Evolutionary conservation across 1,284 basidiomycete species (phyloP).

Genomic region (Puccinia horiana): DNA sequence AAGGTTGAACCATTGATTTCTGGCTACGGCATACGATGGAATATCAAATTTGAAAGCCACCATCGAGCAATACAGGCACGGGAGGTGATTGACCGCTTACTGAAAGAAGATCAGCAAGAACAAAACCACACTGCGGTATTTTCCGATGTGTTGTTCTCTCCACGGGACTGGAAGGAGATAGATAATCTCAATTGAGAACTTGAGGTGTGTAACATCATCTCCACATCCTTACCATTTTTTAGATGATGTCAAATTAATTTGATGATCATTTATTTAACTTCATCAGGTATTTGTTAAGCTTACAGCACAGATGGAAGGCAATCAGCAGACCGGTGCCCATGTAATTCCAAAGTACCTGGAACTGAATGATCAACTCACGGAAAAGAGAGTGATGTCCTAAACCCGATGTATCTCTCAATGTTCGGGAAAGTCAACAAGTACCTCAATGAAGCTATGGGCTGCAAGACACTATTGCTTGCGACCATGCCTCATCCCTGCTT

Average conservation of each 20-base stretch:
- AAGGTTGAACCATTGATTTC: not conserved
- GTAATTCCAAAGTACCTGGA: constrained; percentile 1
- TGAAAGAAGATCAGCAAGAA: not conserved
- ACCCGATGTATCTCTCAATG: constrained; percentile 7
- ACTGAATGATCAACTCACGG: not conserved
- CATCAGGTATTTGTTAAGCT: not conserved
- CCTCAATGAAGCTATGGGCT: not conserved
- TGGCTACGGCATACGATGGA: constrained; percentile 3
- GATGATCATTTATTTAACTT: too few species aligned
- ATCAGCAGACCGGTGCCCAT: not conserved
- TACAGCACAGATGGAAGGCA: not conserved
- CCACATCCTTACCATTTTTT: too few species aligned
- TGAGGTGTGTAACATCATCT: not conserved
- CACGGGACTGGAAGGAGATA: not conserved
- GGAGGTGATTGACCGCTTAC: too few species aligned
- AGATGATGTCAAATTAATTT: too few species aligned
- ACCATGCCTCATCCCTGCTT: not conserved
- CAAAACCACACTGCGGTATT: not conserved
- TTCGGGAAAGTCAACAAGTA: not conserved
- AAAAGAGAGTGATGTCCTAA: not conserved
- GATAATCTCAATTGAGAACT: too few species aligned
- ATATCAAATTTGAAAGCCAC: too few species aligned
- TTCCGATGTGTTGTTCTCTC: not conserved
- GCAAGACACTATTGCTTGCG: not conserved
- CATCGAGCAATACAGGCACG: too few species aligned